A percentile compares a stretch with the other conserved stretches of the same genome.
These are phyloP conservation scores for Yamadazyma atlantica DNA, from an alignment of 1,139 yeast species.

Conservation along the genomic window DNA sequence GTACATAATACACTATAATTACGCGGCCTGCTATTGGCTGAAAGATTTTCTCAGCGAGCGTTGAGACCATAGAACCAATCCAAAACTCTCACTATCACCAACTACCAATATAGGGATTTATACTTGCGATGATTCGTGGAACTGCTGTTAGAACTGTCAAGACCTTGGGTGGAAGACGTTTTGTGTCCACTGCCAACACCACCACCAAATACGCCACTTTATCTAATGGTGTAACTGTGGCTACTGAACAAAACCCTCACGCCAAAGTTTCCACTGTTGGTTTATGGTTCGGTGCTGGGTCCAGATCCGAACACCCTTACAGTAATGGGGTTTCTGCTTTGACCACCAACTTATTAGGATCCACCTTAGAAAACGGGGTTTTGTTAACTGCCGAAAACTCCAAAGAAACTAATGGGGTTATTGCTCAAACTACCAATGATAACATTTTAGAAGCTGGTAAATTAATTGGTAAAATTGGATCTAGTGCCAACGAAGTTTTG, in stretches of 20 bases:
- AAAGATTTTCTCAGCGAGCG: conserved; percentile 1
- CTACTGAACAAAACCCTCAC: conserved; percentile 60
- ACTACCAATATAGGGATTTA: conserved; percentile 1
- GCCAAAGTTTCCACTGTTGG: conserved; percentile 65
- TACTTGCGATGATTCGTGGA: conserved; percentile 17
- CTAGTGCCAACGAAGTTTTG: conserved; percentile 31
- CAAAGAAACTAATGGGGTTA: conserved; percentile 55
- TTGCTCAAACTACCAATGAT: conserved; percentile 50
- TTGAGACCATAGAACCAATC: background rate
- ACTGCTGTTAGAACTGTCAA: conserved; percentile 14
- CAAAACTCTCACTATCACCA: no score
- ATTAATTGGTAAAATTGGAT: conserved; percentile 34
- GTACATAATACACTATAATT: conserved; percentile 9
- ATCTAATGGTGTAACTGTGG: conserved; percentile 70
- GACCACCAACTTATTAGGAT: conserved; percentile 51
- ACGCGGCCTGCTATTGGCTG: conserved; percentile 10
- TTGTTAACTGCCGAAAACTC: conserved; percentile 43
- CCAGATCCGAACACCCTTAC: conserved; percentile 74
- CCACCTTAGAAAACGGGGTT: conserved; percentile 45
- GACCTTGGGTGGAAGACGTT: conserved; percentile 42
- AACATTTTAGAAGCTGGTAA: conserved; percentile 45
- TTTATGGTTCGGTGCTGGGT: conserved; percentile 71
- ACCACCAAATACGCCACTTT: conserved; percentile 69
- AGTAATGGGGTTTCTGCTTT: conserved; percentile 77
- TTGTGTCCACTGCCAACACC: conserved; percentile 57